Base-by-base conservation (phyloP, 2,329 filamentous ascomycete species). In the Cordyceps militaris region DNA sequence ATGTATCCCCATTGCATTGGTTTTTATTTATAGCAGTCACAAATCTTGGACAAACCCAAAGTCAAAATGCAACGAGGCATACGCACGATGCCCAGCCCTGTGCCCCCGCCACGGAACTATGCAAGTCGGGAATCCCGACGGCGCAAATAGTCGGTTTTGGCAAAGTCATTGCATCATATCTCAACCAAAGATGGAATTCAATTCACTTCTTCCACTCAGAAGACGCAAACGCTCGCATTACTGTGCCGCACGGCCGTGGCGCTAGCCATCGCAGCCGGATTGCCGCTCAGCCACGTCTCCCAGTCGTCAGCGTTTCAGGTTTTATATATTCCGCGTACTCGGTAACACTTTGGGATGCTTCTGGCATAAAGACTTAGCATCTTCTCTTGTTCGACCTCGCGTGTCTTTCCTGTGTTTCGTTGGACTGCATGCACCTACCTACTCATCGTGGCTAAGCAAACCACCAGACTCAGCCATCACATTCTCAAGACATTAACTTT, bases 201-300 rank as follows among this genome's bases (percentile, higher is more conserved):
- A 10, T 14, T 4, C 6, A 26, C 3, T 14, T 46, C 5, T 26
- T 5, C 14, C 10, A 14, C 40, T 34, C 16, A 23, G 4, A 42
- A 14, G 5, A 23, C 19, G 10, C 21, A 54, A 46, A 13, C 13
- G 16, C 40, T 30, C 23, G 42, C 34, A n/a, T 56, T 43, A 56
- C 53, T 48, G 30, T 26, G n/a, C 53, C 43, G 53, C 53, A 48
- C 53, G 43, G 53, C 34, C 53, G 16, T 38, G 14, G 30, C 43
- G 43, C 43, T 48, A 56, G 34, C 24, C 30, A 28, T 38, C 7
- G 14, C 16, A 28, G 14, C 23, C 24, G 23, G 51, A 38, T 30
- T 32, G 30, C 43, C 43, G 43, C 43, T 47, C 24, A 21, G 24
- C 30, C 53, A 44, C 36, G 11, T 44, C 9, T 28, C 4, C 28